These are phyloP conservation scores for Diplodia seriata DNA, from an alignment of 2,329 filamentous ascomycete species.

Conservation along the genomic window DNA sequence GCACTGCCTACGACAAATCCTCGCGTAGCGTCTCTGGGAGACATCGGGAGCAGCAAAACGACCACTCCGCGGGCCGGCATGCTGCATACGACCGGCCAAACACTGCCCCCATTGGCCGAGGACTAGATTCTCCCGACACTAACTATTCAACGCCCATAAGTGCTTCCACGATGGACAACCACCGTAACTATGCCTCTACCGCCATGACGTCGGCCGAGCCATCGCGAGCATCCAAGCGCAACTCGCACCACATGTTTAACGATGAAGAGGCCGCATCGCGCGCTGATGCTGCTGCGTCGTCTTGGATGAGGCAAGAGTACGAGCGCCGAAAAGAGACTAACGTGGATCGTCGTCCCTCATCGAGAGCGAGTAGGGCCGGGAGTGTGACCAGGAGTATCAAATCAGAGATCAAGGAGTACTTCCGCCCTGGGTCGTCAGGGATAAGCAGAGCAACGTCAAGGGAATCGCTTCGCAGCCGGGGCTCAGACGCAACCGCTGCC, in stretches of 20 bases:
- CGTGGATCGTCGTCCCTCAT: conserved; percentile 34
- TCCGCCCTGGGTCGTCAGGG: conserved; percentile 47
- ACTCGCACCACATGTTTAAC: conserved; percentile 46
- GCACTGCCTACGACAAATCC: conserved; percentile 39
- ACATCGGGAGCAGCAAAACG: conserved; percentile 7
- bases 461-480: conserved; percentile 40
- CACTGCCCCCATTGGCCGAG: conserved; percentile 36
- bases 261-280: conserved; percentile 42
- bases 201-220: conserved; percentile 52
- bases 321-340: conserved; percentile 46
- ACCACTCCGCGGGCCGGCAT: background rate
- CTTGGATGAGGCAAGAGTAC: conserved; percentile 54
- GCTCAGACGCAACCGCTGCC: conserved; percentile 26
- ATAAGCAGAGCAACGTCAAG: conserved; percentile 46
- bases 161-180: conserved; percentile 48
- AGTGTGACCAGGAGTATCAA: conserved; percentile 49
- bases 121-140: conserved; percentile 45
- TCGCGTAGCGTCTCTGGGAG: conserved; percentile 38
- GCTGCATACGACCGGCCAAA: conserved; percentile 37
- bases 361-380: conserved; percentile 40
- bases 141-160: conserved; percentile 52
- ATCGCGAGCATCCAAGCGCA: conserved; percentile 49
- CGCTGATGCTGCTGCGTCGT: conserved; percentile 49
- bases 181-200: conserved; percentile 48
- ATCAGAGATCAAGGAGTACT: conserved; percentile 51